phyloP scores from a whole-genome alignment of 1,139 yeast species.

The Sugiyamaella paludigena region DNA sequence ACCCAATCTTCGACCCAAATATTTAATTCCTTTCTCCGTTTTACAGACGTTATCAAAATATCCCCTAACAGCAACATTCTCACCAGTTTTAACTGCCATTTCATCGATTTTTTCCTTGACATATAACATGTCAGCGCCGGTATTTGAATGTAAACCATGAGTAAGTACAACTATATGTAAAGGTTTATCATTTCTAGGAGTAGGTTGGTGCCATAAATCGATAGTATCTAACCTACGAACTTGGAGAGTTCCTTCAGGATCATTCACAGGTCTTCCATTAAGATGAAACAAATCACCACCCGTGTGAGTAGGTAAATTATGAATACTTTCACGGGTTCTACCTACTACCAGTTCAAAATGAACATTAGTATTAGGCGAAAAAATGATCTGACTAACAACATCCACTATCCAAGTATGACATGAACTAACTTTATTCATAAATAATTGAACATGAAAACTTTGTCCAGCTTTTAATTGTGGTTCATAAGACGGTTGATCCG shows the following conservation, averaged over 20 bases:
- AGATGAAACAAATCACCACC: constrained; percentile 4
- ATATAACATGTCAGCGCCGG: constrained; percentile 84
- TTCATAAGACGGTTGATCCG: constrained; percentile 72
- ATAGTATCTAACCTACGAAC: constrained; percentile 59
- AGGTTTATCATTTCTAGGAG: constrained; percentile 48
- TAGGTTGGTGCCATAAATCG: constrained; percentile 70
- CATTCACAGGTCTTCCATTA: neutral
- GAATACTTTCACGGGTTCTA: constrained; percentile 46
- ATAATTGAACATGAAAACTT: constrained; percentile 53
- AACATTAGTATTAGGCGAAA: constrained; percentile 65
- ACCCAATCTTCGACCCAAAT: constrained; percentile 78
- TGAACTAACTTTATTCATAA: constrained; percentile 45
- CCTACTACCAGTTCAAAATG: constrained; percentile 69
- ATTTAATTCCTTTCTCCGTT: constrained; percentile 88
- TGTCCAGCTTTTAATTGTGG: constrained; percentile 73
- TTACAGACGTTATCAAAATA: constrained; percentile 80
- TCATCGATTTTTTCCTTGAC: constrained; percentile 76
- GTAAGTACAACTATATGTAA: constrained; percentile 76
- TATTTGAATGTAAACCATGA: constrained; percentile 90
- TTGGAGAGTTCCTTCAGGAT: constrained; percentile 27
- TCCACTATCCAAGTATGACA: constrained; percentile 78
- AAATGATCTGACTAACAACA: constrained; percentile 79
- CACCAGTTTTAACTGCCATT: constrained; percentile 46
- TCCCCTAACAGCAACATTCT: constrained; percentile 74
- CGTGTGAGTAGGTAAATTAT: constrained; percentile 11